Evolutionary conservation across 495 filamentous ascomycete species (phyloP).

Genomic region (Aspergillus saccharolyticus): DNA sequence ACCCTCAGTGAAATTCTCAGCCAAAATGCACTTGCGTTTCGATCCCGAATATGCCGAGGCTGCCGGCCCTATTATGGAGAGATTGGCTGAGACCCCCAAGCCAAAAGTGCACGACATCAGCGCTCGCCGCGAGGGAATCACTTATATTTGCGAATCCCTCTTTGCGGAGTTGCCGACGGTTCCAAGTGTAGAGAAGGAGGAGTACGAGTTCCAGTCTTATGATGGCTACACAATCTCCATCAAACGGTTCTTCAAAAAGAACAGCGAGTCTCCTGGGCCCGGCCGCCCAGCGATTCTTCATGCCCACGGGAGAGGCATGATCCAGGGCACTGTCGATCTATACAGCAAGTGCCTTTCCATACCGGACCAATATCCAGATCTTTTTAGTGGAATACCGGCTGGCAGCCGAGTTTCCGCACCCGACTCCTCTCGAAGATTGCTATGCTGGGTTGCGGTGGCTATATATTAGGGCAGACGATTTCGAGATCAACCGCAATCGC

Average conservation of each 20-base stretch:
- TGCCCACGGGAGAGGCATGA: background rate
- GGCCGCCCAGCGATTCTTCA: background rate
- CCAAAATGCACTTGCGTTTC: background rate
- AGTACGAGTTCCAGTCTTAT: background rate
- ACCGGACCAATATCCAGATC: background rate
- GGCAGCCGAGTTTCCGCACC: slow-evolving; percentile 28
- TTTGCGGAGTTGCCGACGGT: background rate
- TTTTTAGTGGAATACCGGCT: slow-evolving; percentile 23
- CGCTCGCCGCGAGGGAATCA: background rate
- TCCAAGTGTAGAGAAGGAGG: background rate
- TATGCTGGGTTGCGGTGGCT: slow-evolving; percentile 38
- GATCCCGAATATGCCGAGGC: background rate
- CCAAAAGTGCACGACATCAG: background rate
- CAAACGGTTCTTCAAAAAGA: background rate
- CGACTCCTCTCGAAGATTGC: slow-evolving; percentile 25
- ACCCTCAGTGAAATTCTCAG: too few relatives aligned
- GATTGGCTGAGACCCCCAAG: background rate
- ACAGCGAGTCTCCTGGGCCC: background rate
- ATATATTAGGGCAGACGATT: slow-evolving; percentile 23
- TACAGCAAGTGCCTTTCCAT: background rate
- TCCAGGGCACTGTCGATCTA: background rate
- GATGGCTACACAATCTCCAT: background rate
- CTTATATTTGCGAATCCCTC: background rate
- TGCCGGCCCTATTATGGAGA: background rate
- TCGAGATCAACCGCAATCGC: slow-evolving; percentile 48